phyloP scores from a whole-genome alignment of 2,329 filamentous ascomycete genomes.

The Paecilomyces fulvus region DNA sequence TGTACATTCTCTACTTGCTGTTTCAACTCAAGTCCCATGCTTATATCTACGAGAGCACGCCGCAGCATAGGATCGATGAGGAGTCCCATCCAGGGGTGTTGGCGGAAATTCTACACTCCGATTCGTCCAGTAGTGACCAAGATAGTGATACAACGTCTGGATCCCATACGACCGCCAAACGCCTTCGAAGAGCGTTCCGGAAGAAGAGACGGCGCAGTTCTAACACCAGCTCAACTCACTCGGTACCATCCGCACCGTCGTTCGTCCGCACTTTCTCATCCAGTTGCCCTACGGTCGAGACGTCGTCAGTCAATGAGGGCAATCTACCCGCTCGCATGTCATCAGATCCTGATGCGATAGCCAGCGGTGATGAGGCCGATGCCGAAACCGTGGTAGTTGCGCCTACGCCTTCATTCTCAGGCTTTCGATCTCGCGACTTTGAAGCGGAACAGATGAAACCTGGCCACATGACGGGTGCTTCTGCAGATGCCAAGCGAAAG shows the following conservation, averaged over 20 bases:
- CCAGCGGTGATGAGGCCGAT: slow-evolving; percentile 49
- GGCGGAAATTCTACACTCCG: slow-evolving; percentile 67
- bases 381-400: slow-evolving; percentile 35
- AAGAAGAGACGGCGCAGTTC: slow-evolving; percentile 64
- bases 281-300: slow-evolving; percentile 17
- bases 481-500: slow-evolving; percentile 19
- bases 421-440: slow-evolving; percentile 39
- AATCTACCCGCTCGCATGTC: slow-evolving; percentile 13
- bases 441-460: slow-evolving; percentile 15
- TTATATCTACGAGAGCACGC: slow-evolving; percentile 82
- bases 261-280: slow-evolving; percentile 31
- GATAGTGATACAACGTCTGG: slow-evolving; percentile 58
- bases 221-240: slow-evolving; percentile 53
- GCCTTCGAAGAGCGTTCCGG: slow-evolving; percentile 63
- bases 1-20: slow-evolving; percentile 75
- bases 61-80: slow-evolving; percentile 80
- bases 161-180: slow-evolving; percentile 61
- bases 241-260: slow-evolving; percentile 33
- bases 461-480: not conserved
- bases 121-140: slow-evolving; percentile 40
- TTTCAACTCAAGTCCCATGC: slow-evolving; percentile 84
- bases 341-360: slow-evolving; percentile 21
- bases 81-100: slow-evolving; percentile 75
- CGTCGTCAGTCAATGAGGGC: slow-evolving; percentile 6
- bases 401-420: slow-evolving; percentile 10